Percentiles rank a stretch among this genome's conserved stretches.
phyloP scores from a whole-genome alignment of 352 stramenopile genomes.

The Phytophthora vignae region DNA sequence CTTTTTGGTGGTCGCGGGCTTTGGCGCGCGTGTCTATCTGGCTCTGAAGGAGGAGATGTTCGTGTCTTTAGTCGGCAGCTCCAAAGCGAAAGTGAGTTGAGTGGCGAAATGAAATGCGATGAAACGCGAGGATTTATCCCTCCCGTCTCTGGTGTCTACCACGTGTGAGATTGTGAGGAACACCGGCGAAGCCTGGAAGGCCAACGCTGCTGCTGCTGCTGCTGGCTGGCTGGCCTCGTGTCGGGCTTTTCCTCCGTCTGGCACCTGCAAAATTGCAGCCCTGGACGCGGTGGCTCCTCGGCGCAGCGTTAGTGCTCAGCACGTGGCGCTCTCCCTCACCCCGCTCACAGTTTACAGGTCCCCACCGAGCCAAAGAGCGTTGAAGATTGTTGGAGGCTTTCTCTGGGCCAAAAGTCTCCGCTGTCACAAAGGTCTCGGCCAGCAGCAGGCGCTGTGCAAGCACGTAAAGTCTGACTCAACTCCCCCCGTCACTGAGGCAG shows the following conservation, averaged over 20 bases:
- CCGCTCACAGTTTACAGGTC: neutral
- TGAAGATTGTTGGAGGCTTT: neutral
- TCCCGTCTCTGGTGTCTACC: neutral
- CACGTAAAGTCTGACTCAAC: neutral
- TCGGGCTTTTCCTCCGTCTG: neutral
- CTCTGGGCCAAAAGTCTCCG: neutral
- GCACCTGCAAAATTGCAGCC: neutral
- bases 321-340: neutral
- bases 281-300: conserved; percentile 5
- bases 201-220: neutral
- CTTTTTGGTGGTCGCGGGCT: conserved; percentile 17
- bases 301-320: neutral
- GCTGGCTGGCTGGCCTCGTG: neutral
- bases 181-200: conserved; percentile 10
- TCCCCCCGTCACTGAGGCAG: neutral
- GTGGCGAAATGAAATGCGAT: too few species aligned
- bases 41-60: conserved; percentile 12
- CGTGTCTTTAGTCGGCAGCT: neutral
- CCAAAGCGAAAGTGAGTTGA: neutral
- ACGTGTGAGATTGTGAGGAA: conserved; percentile 22
- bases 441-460: neutral
- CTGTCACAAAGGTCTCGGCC: too few species aligned
- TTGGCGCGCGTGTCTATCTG: conserved; percentile 18
- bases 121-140: too few species aligned
- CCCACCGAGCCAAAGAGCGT: neutral